A percentile compares a stretch with the other conserved stretches of the same genome.
Conservation (phyloP, 1,284 basidiomycete genomes). For the Mycosarcoma maydis region DNA sequence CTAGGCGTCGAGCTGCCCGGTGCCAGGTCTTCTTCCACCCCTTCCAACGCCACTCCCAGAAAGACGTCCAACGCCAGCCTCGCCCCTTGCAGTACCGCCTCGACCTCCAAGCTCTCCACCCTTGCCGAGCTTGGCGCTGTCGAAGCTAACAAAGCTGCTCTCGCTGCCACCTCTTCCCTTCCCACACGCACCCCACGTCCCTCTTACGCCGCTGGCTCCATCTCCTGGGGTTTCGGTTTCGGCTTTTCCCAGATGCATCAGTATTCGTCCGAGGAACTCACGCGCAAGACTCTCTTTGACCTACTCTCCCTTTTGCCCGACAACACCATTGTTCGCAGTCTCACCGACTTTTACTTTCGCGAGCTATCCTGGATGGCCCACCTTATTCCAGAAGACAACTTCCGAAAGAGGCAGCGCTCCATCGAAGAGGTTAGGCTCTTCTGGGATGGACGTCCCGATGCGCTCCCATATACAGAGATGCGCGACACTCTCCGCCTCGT, state of each 20-base stretch:
- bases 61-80: constrained; percentile 21
- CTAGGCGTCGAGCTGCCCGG: constrained; percentile 45
- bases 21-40: constrained; percentile 1
- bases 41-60: constrained; percentile 5
- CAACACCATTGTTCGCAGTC: constrained; percentile 21
- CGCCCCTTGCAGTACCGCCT: constrained; percentile 7
- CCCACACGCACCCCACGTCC: constrained; percentile 1
- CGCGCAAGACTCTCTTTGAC: constrained; percentile 40
- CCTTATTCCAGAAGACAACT: constrained; percentile 36
- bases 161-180: constrained; percentile 11
- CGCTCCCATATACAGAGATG: constrained; percentile 30
- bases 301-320: constrained; percentile 40
- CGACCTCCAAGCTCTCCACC: constrained; percentile 37
- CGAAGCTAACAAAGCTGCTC: constrained; percentile 35
- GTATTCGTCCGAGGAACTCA: constrained; percentile 28
- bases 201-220: constrained; percentile 10
- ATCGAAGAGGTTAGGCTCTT: constrained; percentile 30
- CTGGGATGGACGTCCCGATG: constrained; percentile 33
- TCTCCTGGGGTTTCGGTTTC: constrained; percentile 47
- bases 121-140: constrained; percentile 45
- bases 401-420: constrained; percentile 19
- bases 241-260: constrained; percentile 40
- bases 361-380: constrained; percentile 50
- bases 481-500: constrained; percentile 39
- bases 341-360: constrained; percentile 41